These are phyloP conservation scores for Tetracladium marchalianum DNA, from an alignment of 495 filamentous ascomycete genomes.

Conservation along the genomic window DNA sequence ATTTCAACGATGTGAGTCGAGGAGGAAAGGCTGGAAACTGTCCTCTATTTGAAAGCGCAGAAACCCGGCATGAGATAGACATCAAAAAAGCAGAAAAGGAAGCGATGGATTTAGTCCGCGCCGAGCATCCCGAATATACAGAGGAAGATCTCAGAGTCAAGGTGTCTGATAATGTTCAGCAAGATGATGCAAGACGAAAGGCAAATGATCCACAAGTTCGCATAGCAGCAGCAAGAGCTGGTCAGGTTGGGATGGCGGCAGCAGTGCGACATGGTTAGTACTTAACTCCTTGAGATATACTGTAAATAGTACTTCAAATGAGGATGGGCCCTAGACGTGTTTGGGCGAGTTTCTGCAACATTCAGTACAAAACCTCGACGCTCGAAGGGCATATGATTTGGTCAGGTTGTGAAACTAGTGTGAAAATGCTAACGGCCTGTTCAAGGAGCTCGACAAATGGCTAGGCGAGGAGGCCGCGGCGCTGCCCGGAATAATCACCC, in stretches of 20 bases:
- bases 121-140: slow-evolving; percentile 49
- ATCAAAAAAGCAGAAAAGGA: slow-evolving; percentile 53
- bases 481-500: no score
- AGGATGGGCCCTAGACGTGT: no score
- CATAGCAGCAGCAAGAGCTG: background rate
- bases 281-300: no score
- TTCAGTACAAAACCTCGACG: no score
- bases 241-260: background rate
- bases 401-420: no score
- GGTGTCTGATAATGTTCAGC: slow-evolving; percentile 45
- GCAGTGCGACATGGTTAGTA: no score
- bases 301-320: no score
- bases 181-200: slow-evolving; percentile 22
- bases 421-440: no score
- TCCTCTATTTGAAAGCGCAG: slow-evolving; percentile 53
- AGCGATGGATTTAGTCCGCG: slow-evolving; percentile 43
- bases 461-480: no score
- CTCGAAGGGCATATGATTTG: no score
- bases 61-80: slow-evolving; percentile 53
- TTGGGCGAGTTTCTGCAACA: no score
- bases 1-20: slow-evolving; percentile 38
- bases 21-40: slow-evolving; percentile 45
- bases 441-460: no score
- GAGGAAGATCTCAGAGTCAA: slow-evolving; percentile 47
- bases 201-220: slow-evolving; percentile 9